Conservation (phyloP, 108 stramenopile species). For the Cyclostephanos tholiformis region DNA sequence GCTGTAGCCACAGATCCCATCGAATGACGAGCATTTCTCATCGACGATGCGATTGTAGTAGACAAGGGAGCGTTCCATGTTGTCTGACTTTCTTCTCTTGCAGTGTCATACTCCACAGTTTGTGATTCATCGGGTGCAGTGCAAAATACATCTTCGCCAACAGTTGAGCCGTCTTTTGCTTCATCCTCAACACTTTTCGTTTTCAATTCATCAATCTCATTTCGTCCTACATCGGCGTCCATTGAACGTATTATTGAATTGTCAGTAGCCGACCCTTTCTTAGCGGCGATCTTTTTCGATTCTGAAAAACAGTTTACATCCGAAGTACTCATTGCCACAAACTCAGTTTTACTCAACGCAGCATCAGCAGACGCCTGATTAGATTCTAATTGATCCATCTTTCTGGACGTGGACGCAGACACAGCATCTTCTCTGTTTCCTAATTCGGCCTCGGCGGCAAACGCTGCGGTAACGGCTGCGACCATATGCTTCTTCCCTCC, state of each 20-base stretch:
- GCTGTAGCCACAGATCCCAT: slow-evolving; percentile 16
- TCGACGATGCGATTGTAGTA: too few species aligned
- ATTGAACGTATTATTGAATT: not conserved
- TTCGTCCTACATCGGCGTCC: not conserved
- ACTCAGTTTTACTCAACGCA: not conserved
- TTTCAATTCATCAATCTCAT: too few species aligned
- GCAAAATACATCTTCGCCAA: slow-evolving; percentile 24
- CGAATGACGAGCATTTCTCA: slow-evolving; percentile 17
- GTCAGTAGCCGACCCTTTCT: too few species aligned
- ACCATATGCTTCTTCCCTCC: slow-evolving; percentile 26
- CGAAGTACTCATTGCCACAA: too few species aligned
- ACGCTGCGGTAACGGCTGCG: slow-evolving; percentile 22
- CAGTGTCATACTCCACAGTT: slow-evolving; percentile 14
- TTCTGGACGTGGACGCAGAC: too few species aligned
- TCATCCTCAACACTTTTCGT: too few species aligned
- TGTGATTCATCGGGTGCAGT: slow-evolving; percentile 22
- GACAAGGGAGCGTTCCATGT: not conserved
- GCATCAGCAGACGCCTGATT: not conserved
- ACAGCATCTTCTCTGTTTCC: not conserved
- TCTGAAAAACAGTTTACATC: too few species aligned
- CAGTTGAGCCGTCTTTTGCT: not conserved
- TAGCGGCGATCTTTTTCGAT: too few species aligned
- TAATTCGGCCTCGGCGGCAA: slow-evolving; percentile 9
- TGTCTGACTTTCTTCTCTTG: slow-evolving; percentile 5
- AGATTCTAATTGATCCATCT: too few species aligned